Evolutionary conservation across 2,329 filamentous ascomycete species (phyloP).

Genomic region (Coccinonectria pachysandricola): DNA sequence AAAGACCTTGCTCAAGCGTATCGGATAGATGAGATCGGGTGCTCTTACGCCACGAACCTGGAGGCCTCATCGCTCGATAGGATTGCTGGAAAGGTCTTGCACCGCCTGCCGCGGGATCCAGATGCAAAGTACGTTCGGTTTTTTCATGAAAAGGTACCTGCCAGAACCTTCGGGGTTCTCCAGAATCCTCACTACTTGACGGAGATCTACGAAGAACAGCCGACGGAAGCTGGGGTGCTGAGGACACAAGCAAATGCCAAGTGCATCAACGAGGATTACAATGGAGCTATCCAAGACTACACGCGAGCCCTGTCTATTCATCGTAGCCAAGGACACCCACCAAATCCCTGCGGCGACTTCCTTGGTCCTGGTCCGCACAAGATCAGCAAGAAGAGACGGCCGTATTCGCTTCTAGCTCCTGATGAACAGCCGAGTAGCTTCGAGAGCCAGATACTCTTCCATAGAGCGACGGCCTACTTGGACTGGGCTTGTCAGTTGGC

Average conservation of each 20-base stretch:
- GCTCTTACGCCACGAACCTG: slow-evolving; percentile 77
- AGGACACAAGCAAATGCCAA: slow-evolving; percentile 66
- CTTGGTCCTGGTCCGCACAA: slow-evolving; percentile 34
- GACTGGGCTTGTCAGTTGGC: slow-evolving; percentile 60
- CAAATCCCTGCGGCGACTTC: too few relatives aligned
- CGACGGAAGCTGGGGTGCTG: slow-evolving; percentile 54
- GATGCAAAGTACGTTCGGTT: slow-evolving; percentile 87
- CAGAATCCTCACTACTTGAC: slow-evolving; percentile 58
- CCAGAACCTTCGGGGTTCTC: slow-evolving; percentile 59
- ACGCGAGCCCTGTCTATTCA: slow-evolving; percentile 52
- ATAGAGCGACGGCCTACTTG: slow-evolving; percentile 63
- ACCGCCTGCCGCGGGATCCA: slow-evolving; percentile 54
- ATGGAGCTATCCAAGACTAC: slow-evolving; percentile 60
- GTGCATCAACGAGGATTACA: slow-evolving; percentile 64
- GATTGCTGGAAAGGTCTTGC: slow-evolving; percentile 62
- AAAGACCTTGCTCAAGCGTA: slow-evolving; percentile 71
- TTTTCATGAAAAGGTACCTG: slow-evolving; percentile 84
- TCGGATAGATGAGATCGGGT: slow-evolving; percentile 71
- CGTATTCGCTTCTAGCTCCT: slow-evolving; percentile 28
- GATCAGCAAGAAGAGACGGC: slow-evolving; percentile 15
- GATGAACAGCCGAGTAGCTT: slow-evolving; percentile 59
- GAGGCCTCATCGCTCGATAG: slow-evolving; percentile 67
- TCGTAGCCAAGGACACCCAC: slow-evolving; percentile 43
- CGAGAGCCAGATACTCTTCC: slow-evolving; percentile 65
- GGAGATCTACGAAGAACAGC: slow-evolving; percentile 54